phyloP scores from a whole-genome alignment of 129 eudicot species.

The Daucus carota region DNA sequence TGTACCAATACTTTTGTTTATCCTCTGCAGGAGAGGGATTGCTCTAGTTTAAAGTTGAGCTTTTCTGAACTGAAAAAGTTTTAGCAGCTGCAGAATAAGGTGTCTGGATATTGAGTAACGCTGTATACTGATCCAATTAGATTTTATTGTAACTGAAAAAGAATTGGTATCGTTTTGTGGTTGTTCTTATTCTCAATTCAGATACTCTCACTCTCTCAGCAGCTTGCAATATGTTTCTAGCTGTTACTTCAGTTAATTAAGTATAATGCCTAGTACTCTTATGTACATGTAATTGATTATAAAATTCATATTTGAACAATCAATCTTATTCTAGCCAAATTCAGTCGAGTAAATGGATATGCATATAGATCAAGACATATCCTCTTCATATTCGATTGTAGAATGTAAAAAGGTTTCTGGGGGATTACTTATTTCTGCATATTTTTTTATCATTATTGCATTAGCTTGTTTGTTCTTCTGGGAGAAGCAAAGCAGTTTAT shows the following conservation, averaged over 20 bases:
- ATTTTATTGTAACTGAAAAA: not conserved
- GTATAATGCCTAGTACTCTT: no score
- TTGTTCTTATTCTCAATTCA: not conserved
- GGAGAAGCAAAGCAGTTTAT: not conserved
- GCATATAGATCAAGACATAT: no score
- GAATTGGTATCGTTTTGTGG: not conserved
- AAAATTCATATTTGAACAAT: no score
- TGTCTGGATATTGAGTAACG: not conserved
- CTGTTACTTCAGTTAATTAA: not conserved
- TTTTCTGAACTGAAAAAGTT: not conserved
- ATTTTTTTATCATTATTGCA: no score
- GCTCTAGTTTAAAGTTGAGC: constrained; percentile 1
- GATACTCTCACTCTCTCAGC: not conserved
- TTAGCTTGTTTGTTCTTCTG: not conserved
- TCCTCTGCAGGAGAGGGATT: constrained; percentile 3
- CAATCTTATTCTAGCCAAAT: no score
- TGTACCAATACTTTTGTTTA: not conserved
- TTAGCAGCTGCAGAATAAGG: not conserved
- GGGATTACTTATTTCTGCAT: no score
- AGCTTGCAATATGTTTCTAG: not conserved
- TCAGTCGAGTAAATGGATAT: no score
- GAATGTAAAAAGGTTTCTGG: no score
- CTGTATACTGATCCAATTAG: not conserved
- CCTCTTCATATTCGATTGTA: no score
- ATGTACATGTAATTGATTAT: not conserved